Base-by-base conservation (phyloP, 139 green algal species). In the Closterium sp. region DNA sequence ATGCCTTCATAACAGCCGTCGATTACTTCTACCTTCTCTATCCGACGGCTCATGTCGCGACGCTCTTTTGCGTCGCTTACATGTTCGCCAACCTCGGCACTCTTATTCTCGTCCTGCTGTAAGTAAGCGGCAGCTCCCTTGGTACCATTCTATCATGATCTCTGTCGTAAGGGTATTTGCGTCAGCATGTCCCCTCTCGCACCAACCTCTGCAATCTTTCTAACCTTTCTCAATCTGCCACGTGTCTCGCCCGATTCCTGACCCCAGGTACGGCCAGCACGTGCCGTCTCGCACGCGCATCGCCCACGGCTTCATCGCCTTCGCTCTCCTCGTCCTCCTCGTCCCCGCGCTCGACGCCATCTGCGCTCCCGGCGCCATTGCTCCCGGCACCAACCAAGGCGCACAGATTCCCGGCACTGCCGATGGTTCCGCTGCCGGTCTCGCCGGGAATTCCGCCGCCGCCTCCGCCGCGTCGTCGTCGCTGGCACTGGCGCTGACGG, bases 21-120 rank as follows among this genome's bases (percentile, higher is more conserved):
- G 94, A 96, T 86, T 96, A 96, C 94, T 96, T 96, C 83, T 88
- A 85, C 28, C 5, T n/a, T 3, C 64, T 94, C 30, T 96, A 96
- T 87, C 94, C 94, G 0, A 84, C 33, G 2, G 32, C n/a, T 30
- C 92, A 96, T 92, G 76, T 96, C 76, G 94, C 95, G 23, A 33
- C 84, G n/a, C 28, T 95, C n/a, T 95, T 96, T 87, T 31, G 25
- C 19, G 88, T 95, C 33, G n/a, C 84, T n/a, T 96, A 96, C 94
- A 94, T 95, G 89, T n/a, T 95, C 35, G 86, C 94, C 28, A 94
- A 93, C 90, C 31, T 95, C 28, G 84, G 55, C 8, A 84, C 66
- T 43, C 31, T 89, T 9, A 84, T 84, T 89, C 86, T 89, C 66
- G n/a, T 89, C 16, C 55, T 89, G 7, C 19, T 84, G 86, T 89